A percentile compares a stretch with the other conserved stretches of the same genome.
Evolutionary conservation across 805 yeast species (phyloP).

Genomic region (Ogataea nakhonphanomensis): DNA sequence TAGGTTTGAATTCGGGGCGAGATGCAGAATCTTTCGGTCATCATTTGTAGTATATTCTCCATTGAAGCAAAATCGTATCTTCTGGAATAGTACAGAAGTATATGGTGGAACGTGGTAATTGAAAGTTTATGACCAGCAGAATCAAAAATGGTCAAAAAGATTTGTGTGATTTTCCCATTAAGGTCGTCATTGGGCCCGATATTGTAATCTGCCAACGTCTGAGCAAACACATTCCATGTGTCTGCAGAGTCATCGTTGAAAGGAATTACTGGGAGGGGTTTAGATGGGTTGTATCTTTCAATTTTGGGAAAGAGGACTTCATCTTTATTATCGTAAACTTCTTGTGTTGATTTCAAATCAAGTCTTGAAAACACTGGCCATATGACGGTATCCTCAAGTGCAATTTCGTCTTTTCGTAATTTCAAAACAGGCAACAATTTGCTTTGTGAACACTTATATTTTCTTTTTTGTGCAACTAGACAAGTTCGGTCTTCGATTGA

Average conservation of each 20-base stretch:
- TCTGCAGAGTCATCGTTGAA: not conserved
- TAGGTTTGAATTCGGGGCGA: conserved; percentile 10
- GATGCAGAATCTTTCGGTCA: not conserved
- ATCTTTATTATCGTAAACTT: not conserved
- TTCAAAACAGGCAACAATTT: not conserved
- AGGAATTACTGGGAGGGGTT: not conserved
- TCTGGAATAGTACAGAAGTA: conserved; percentile 8
- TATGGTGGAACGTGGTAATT: conserved; percentile 2
- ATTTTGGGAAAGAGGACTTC: not conserved
- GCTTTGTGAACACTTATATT: not conserved
- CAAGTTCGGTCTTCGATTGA: not conserved
- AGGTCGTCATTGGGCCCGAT: not conserved
- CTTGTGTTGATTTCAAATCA: not conserved
- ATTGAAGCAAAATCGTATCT: conserved; percentile 10
- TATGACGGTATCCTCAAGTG: conserved; percentile 8
- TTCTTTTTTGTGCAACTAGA: not conserved
- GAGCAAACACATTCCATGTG: conserved; percentile 1
- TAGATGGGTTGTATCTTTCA: not conserved
- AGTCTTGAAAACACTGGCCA: conserved; percentile 5
- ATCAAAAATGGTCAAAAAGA: conserved; percentile 4
- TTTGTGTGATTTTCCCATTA: not conserved
- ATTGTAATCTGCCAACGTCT: not conserved
- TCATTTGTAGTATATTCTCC: conserved; percentile 1
- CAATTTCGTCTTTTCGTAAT: not conserved
- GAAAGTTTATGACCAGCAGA: conserved; percentile 4